phyloP scores from a whole-genome alignment of 2,329 filamentous ascomycete genomes.

The Biscogniauxia marginata region DNA sequence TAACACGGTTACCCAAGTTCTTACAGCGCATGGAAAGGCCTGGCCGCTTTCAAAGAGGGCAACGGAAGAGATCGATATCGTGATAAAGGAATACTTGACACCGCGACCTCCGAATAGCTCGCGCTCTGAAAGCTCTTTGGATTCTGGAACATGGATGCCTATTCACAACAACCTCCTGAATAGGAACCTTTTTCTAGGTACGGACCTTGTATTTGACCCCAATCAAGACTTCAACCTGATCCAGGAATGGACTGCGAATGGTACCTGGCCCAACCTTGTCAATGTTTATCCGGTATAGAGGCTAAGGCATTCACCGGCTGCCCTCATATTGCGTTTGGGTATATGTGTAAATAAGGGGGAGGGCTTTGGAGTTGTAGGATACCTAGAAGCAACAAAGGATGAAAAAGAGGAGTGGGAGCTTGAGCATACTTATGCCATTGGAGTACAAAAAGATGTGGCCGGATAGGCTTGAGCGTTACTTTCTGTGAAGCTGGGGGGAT shows the following conservation, averaged over 20 bases:
- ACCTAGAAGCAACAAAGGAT: background rate
- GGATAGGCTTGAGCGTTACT: too few relatives aligned
- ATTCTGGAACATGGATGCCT: background rate
- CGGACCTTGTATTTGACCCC: background rate
- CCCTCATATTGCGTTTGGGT: background rate
- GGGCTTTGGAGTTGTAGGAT: background rate
- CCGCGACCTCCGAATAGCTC: constrained; percentile 2
- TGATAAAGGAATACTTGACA: constrained; percentile 28
- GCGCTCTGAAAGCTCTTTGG: background rate
- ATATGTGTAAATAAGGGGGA: background rate
- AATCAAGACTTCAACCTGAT: constrained; percentile 1
- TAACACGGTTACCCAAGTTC: constrained; percentile 30
- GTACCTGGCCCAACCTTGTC: background rate
- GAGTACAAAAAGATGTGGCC: background rate
- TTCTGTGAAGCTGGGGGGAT: too few relatives aligned
- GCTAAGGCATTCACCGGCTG: background rate
- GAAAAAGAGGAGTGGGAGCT: background rate
- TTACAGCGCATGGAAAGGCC: constrained; percentile 33
- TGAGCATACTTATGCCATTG: background rate
- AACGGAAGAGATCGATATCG: constrained; percentile 33
- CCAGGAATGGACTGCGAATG: background rate
- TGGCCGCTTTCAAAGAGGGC: constrained; percentile 35
- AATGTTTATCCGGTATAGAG: constrained; percentile 1
- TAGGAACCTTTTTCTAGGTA: background rate
- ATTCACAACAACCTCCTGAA: background rate